Percentiles rank a stretch among this genome's conserved stretches.
phyloP scores from a whole-genome alignment of 2,329 filamentous ascomycete genomes.

The Xylariaceae sp. region DNA sequence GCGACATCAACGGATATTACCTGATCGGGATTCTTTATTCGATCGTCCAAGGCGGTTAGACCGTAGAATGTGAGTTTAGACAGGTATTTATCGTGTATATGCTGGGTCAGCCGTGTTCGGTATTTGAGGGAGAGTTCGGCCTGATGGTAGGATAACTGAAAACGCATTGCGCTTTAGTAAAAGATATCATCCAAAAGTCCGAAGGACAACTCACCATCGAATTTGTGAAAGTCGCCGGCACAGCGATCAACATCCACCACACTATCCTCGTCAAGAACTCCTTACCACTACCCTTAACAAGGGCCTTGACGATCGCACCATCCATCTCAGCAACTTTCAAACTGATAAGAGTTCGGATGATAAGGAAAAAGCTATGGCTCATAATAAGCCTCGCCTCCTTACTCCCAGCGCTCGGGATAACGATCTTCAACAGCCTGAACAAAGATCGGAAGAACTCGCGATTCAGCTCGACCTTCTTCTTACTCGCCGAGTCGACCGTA shows the following conservation, averaged over 20 bases:
- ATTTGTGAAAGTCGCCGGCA: constrained; percentile 96
- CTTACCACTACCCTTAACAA: constrained; percentile 85
- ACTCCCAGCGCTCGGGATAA: constrained; percentile 83
- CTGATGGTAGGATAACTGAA: constrained; percentile 88
- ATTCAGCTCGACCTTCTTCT: constrained; percentile 82
- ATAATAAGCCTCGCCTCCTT: constrained; percentile 81
- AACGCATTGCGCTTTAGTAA: neutral
- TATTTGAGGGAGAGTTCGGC: constrained; percentile 91
- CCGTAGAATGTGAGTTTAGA: constrained; percentile 98
- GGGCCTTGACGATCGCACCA: constrained; percentile 82
- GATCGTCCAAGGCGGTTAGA: constrained; percentile 87
- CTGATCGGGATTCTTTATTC: constrained; percentile 98
- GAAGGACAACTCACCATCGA: constrained; percentile 68
- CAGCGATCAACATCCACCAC: constrained; percentile 97
- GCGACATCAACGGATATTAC: constrained; percentile 94
- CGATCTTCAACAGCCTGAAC: constrained; percentile 73
- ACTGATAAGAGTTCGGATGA: constrained; percentile 85
- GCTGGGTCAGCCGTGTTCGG: constrained; percentile 83
- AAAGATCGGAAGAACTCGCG: constrained; percentile 74
- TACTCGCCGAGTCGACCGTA: constrained; percentile 29
- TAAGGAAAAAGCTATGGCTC: constrained; percentile 89
- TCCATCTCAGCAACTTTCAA: constrained; percentile 95
- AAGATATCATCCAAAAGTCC: neutral
- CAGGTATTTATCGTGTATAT: constrained; percentile 93
- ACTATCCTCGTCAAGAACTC: constrained; percentile 84